Percentiles rank a stretch among this genome's conserved stretches.
Evolutionary conservation across 495 filamentous ascomycete species (phyloP).

Genomic region (Extremus antarcticus): DNA sequence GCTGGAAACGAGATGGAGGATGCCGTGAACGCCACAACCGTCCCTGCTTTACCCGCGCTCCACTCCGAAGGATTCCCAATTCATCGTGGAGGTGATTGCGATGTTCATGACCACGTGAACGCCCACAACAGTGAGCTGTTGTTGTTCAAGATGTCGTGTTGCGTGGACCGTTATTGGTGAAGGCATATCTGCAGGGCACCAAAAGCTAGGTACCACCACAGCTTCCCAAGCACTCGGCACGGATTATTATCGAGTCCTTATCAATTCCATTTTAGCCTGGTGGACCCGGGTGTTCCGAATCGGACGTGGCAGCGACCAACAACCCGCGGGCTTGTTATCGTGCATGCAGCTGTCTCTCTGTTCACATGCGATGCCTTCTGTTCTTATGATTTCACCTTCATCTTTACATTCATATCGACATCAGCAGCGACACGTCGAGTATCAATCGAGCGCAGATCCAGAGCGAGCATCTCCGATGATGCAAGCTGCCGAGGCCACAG

Average conservation of each 20-base stretch:
- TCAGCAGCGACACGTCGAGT: neutral
- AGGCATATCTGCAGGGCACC: no score
- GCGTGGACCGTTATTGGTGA: no score
- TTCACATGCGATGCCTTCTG: neutral
- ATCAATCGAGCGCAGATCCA: neutral
- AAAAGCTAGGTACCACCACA: no score
- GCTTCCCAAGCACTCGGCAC: no score
- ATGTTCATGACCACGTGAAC: neutral
- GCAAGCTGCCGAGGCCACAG: neutral
- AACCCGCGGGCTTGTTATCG: neutral
- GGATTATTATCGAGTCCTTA: no score
- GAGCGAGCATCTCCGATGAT: neutral
- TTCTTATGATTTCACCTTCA: neutral
- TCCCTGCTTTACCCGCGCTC: neutral
- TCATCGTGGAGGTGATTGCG: no score
- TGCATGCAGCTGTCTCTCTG: neutral
- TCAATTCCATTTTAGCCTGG: neutral
- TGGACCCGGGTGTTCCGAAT: neutral
- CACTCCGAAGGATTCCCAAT: neutral
- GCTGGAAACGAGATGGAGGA: no score
- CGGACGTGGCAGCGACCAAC: neutral
- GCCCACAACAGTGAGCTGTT: no score
- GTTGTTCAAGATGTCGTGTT: no score
- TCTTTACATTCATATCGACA: no score
- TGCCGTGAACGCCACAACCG: no score